Percentiles rank a stretch among this genome's conserved stretches.
phyloP scores from a whole-genome alignment of 2,329 filamentous ascomycete genomes.

The Chaetomiaceae sp. region DNA sequence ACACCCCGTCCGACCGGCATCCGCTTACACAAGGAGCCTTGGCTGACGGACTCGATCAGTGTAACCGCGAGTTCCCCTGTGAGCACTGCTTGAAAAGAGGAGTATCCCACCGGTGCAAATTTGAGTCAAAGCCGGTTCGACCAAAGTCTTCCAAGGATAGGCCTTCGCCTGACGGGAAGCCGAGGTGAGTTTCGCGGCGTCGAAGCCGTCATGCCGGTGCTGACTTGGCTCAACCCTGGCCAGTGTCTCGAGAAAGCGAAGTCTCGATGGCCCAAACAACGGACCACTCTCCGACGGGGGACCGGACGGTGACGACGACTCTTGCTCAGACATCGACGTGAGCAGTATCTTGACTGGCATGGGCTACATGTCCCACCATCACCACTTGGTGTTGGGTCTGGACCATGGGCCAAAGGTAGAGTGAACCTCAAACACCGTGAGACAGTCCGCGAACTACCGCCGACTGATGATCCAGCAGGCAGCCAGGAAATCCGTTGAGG shows the following conservation, averaged over 20 bases:
- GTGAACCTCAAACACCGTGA: background rate
- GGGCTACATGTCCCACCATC: conserved; percentile 26
- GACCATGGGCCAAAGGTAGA: conserved; percentile 21
- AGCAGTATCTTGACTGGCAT: conserved; percentile 22
- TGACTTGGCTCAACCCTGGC: conserved; percentile 1
- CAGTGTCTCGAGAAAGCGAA: conserved; percentile 27
- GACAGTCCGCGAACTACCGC: background rate
- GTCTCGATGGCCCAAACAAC: conserved; percentile 18
- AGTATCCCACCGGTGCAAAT: conserved; percentile 46
- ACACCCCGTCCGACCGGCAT: background rate
- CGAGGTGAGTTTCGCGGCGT: conserved; percentile 9
- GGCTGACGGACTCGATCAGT: conserved; percentile 32
- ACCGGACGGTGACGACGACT: conserved; percentile 14
- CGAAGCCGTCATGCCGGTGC: background rate
- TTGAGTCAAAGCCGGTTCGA: conserved; percentile 25
- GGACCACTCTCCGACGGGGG: conserved; percentile 4
- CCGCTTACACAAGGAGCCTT: background rate
- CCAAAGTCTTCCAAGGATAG: conserved; percentile 30
- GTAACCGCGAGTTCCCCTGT: conserved; percentile 47
- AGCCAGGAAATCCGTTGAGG: conserved; percentile 14
- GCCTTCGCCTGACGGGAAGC: conserved; percentile 15
- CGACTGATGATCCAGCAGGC: conserved; percentile 12
- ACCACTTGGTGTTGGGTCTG: conserved; percentile 25
- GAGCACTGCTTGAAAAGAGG: conserved; percentile 45
- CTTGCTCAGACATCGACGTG: conserved; percentile 19